Evolutionary conservation across 1,284 basidiomycete genomes (phyloP), one percentile per base, ranked within the genome.

Genomic region (Pseudozyma sp.): DNA sequence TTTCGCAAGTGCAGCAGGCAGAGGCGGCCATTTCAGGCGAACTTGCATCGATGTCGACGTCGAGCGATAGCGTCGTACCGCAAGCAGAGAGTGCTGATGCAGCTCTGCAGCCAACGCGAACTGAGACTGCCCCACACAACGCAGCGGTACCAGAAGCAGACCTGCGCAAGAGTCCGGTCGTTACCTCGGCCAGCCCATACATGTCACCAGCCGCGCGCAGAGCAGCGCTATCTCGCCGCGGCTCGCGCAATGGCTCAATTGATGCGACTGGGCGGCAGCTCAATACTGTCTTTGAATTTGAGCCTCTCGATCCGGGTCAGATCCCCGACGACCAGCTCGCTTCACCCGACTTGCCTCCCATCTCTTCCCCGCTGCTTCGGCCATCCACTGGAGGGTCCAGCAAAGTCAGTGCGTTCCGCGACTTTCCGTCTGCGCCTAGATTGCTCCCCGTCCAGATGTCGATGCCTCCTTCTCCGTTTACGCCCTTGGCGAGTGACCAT

Each of bases 391-490:
- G 44, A 40, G 51, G 42, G 14, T 70, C 68, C 1, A 60, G 39
- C 42, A 64, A 59, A 19, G 42, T 56, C 25, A 57, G 52, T n/a
- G 48, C 61, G n/a, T 55, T 57, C 19, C 72, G 67, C 44, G 73
- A 70, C 13, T 59, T 64, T 31, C 76, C 76, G 13, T 35, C 52
- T 34, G 70, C 73, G n/a, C 78, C 78, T 1, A 55, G 78, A 4
- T 54, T 80, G 18, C 59, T 78, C n/a, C 78, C 78, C 0, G 64
- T 80, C 3, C 73, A 80, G 44, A 47, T 77, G 0, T 71, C 73
- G 5, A 52, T 69, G 40, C 75, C 77, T 11, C 57, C 67, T n/a
- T 70, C 73, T 5, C 73, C 73, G 0, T 71, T 76, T 35, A 77
- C 76, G 19, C 78, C 78, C 3, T 35, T 80, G 11, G 57, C 60